Evolutionary conservation across 768 basidiomycete species (phyloP).

Genomic region (Xerocomellus dryophilus): DNA sequence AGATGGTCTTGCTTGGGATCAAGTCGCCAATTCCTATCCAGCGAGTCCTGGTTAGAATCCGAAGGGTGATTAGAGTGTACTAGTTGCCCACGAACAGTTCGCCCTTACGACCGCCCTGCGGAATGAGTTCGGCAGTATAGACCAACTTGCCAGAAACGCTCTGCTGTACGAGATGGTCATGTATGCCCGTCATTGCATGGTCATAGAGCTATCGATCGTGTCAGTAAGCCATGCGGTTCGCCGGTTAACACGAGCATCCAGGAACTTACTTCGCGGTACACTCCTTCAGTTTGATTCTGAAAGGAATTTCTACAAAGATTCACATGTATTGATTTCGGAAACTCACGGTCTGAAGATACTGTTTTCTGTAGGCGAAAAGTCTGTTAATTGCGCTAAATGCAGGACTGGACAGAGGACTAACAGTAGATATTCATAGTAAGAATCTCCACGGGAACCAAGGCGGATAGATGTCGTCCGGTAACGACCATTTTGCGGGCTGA

Average conservation of each 20-base stretch:
- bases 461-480: conserved; percentile 73
- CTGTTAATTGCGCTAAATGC: not conserved
- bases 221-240: not conserved
- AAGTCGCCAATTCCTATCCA: conserved; percentile 63
- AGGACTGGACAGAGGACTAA: conserved; percentile 33
- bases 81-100: conserved; percentile 33
- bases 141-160: conserved; percentile 57
- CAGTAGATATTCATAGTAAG: conserved; percentile 91
- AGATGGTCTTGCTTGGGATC: conserved; percentile 93
- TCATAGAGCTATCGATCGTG: conserved; percentile 74
- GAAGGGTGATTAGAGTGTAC: not conserved
- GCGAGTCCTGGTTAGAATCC: conserved; percentile 5
- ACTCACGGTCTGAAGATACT: conserved; percentile 34
- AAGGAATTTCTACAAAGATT: not conserved
- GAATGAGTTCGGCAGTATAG: conserved; percentile 82
- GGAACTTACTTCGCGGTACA: conserved; percentile 67
- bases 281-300: conserved; percentile 67
- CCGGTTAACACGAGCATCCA: not conserved
- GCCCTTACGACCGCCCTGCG: conserved; percentile 40
- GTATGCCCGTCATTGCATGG: conserved; percentile 79
- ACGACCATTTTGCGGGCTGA: conserved; percentile 48
- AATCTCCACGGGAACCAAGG: conserved; percentile 89
- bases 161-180: conserved; percentile 66
- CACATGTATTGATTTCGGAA: not conserved
- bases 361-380: conserved; percentile 22